Base-by-base conservation (phyloP, 352 stramenopile genomes). In the Globisporangium radiosum region DNA sequence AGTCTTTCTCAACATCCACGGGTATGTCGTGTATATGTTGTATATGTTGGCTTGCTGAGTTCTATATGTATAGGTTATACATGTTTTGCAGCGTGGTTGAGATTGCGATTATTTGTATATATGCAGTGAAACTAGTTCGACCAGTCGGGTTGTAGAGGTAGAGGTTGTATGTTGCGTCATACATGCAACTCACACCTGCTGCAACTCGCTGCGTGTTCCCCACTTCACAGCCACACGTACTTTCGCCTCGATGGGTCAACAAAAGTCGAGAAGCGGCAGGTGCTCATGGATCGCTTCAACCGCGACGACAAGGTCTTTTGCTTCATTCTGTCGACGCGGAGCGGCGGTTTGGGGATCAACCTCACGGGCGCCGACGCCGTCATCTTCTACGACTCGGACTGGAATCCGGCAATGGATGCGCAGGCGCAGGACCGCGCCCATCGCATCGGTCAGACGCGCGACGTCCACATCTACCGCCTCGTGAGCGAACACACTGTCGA, bases 241-340 rank as follows among this genome's bases (percentile, higher is more conserved):
- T 88, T 99, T 54, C 85, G 97, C n/a, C 71, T 99, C 53, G 97
- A 99, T 77, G 97, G 97, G 7, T 88, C 87, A 8, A 99, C 97
- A 4, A 90, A 92, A 57, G 92, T 99, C 11, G 94, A 99, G 61
- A 89, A 92, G 59, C 84, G 97, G 0, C 97, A 99, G 70, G 74
- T 85, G 39, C 79, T 99, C 6, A 99, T 99, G 97, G 96, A 99
- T 57, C 86, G 93, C 52, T 99, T 99, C 74, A 99, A 99, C 73
- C 91, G 82, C 25, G 97, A 99, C 69, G 73, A 87, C 33, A 90
- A 90, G 70, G 78, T 99, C 6, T 99, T 99, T 68, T 98, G 92
- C 62, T 99, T 99, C 67, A 99, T 99, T 55, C 75, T 99, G 47
- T 98, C 89, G 56, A 99, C 97, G 33, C 75, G 97, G 61, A 98